These are phyloP conservation scores for Cinnamomum chago DNA, from an alignment of 164 flowering plant species.

Conservation along the genomic window DNA sequence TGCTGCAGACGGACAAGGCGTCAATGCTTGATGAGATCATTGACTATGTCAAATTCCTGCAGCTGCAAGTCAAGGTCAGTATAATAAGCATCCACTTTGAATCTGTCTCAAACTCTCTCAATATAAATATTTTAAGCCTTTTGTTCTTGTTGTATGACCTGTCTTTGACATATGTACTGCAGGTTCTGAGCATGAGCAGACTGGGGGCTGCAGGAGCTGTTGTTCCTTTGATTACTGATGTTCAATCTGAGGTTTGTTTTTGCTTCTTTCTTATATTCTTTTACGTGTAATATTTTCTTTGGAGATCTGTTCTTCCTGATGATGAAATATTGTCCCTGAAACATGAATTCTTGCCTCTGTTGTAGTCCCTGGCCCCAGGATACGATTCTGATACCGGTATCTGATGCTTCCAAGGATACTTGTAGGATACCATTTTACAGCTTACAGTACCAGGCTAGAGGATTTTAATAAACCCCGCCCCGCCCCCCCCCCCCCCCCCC, in stretches of 20 bases:
- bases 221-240: constrained; percentile 42
- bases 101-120: not conserved
- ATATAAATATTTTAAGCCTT: not conserved
- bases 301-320: not conserved
- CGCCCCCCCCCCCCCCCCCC: no score
- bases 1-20: constrained; percentile 35
- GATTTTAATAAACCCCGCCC: no score
- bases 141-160: not conserved
- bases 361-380: no score
- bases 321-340: not conserved
- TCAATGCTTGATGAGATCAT: constrained; percentile 42
- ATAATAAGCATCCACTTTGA: not conserved
- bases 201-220: constrained; percentile 46
- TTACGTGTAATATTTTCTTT: no score
- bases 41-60: constrained; percentile 41
- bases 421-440: no score
- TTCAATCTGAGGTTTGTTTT: constrained; percentile 28
- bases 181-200: constrained; percentile 53
- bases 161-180: constrained; percentile 4
- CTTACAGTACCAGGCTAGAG: no score
- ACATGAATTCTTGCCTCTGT: no score
- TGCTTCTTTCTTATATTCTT: not conserved
- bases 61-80: constrained; percentile 38
- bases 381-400: no score
- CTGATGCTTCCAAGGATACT: no score